Conservation (phyloP, 1,284 basidiomycete species). For the Wolfiporia cocos region DNA sequence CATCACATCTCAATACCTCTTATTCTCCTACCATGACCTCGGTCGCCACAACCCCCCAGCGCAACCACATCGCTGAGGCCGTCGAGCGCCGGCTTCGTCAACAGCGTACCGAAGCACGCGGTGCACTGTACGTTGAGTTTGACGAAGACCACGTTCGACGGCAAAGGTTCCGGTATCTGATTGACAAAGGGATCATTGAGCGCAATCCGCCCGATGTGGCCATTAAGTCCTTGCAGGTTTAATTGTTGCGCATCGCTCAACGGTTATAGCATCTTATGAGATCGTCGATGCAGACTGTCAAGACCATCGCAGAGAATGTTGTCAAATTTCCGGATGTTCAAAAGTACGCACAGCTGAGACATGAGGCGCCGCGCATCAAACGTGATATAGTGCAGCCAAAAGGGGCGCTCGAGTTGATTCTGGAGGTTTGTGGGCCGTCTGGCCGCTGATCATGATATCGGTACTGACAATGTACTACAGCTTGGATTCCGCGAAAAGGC, state of each 20-base stretch:
- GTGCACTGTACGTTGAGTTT: conserved; percentile 19
- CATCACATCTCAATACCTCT: background rate
- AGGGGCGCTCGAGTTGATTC: conserved; percentile 71
- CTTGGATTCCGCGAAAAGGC: conserved; percentile 67
- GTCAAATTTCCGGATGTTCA: conserved; percentile 61
- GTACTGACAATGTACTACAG: conserved; percentile 29
- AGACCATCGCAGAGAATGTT: conserved; percentile 67
- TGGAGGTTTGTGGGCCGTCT: conserved; percentile 45
- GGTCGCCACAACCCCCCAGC: background rate
- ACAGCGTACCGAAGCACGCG: background rate
- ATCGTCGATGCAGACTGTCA: conserved; percentile 43
- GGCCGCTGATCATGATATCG: background rate
- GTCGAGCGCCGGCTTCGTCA: background rate
- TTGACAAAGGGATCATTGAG: conserved; percentile 68
- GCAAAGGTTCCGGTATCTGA: conserved; percentile 63
- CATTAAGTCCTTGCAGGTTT: conserved; percentile 56
- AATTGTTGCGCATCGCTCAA: background rate
- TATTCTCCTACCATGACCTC: background rate
- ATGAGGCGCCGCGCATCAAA: conserved; percentile 71
- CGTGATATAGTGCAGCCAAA: conserved; percentile 51
- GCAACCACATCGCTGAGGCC: background rate
- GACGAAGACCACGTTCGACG: conserved; percentile 55
- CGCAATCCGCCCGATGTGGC: conserved; percentile 58
- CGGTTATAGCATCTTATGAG: background rate
- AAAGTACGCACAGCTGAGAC: conserved; percentile 61